Base-by-base conservation (phyloP, 2,329 filamentous ascomycete species). In the Stromatinia cepivora region DNA sequence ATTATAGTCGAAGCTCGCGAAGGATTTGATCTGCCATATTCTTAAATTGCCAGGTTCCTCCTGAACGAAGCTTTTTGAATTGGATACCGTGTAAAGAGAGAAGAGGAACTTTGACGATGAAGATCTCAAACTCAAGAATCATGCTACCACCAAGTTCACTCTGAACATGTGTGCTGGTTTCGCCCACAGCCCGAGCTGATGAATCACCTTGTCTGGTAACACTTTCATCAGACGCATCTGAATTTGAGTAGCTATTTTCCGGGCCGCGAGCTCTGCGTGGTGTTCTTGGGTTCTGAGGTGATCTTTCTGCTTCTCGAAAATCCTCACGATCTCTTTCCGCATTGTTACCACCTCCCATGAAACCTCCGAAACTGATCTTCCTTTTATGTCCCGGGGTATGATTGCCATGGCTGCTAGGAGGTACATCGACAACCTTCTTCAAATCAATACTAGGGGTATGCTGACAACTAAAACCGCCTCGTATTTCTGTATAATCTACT, bases 11-110 rank as follows among this genome's bases (percentile, higher is more conserved):
- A 74, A 99, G 82, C 79, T 95, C 93, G 77, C 91, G 88, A 75
- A 99, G 83, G 76, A 99, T 97, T 76, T 93, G 93, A 80, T 97
- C 94, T 48, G 95, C 95, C 93, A 98, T 96, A 77, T 92, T 94
- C 84, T 97, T 97, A 82, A 97, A 99, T 80, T 97, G 94, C 94
- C 94, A 98, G 70, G 95, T 98, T 70, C 96, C 94, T 48, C 95
- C 94, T 69, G 92, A 88, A 39, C 66, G 56, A 74, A 98, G 90
- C 78, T 95, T 93, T 85, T 99, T 99, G 84, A 99, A 99, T 79
- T 98, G 95, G 71, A 99, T 94, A 62, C 95, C 95, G 78, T 99
- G 94, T 69, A 99, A 82, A 54, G 91, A 93, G 71, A 99, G 88
- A 65, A 99, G 83, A 17, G 95, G 95, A 36, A 99, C 93, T 81